Conservation (phyloP, 805 yeast species). For the Debaryomyces maramus region DNA sequence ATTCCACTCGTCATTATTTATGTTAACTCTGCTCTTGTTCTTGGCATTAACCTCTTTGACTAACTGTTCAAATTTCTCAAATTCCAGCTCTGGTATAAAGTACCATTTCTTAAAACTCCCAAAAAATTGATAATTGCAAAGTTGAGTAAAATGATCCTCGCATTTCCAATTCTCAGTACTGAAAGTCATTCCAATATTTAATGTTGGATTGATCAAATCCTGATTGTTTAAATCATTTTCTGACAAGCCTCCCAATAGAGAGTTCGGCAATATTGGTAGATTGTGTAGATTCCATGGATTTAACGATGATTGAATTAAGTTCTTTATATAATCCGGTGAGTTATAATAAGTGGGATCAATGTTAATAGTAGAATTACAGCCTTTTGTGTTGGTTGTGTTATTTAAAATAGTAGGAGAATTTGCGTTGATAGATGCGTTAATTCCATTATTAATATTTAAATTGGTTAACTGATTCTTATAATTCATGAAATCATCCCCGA, state of each 20-base stretch:
- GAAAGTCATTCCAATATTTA: conserved; percentile 54
- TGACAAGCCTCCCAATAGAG: conserved; percentile 45
- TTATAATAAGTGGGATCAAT: conserved; percentile 17
- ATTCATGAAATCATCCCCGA: conserved; percentile 30
- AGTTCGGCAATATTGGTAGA: conserved; percentile 48
- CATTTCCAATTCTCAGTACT: conserved; percentile 57
- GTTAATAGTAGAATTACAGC: background rate
- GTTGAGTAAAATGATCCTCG: conserved; percentile 61
- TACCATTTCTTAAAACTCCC: conserved; percentile 64
- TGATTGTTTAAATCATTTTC: conserved; percentile 45
- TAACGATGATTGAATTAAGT: conserved; percentile 21
- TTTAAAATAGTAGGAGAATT: conserved; percentile 3
- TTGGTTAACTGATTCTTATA: conserved; percentile 23
- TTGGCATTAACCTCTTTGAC: conserved; percentile 19
- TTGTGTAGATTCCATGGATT: conserved; percentile 62
- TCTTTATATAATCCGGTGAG: conserved; percentile 18
- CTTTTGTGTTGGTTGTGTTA: conserved; percentile 3
- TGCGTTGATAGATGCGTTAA: background rate
- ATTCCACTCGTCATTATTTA: conserved; percentile 23
- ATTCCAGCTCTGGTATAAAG: conserved; percentile 57
- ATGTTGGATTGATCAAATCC: conserved; percentile 43
- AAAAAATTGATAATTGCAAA: conserved; percentile 51
- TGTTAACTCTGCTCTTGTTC: conserved; percentile 14
- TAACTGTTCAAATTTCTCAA: conserved; percentile 50
- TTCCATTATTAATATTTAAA: conserved; percentile 11